Evolutionary conservation across 2,329 filamentous ascomycete species (phyloP), one percentile per base, ranked within the genome.

Genomic region (Pseudopithomyces chartarum): DNA sequence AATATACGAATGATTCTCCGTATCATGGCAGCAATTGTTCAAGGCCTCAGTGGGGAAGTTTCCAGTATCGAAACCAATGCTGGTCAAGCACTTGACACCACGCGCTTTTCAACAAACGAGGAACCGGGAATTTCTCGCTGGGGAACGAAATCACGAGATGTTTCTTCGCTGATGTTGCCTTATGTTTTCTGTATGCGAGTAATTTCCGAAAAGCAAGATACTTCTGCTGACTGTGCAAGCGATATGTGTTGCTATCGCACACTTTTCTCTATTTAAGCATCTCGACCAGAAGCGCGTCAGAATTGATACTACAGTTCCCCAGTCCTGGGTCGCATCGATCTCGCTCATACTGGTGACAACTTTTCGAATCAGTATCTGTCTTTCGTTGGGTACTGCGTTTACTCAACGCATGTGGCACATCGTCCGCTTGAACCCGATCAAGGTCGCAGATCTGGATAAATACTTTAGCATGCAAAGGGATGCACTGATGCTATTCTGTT

Each of bases 391-490:
- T 12, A 23, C 26, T 22, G 48, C 54, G 6, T 57, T 57, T 19
- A 57, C 42, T n/a, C 54, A 57, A 44, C 50, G 26, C 15, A 12
- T 57, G 26, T 57, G 49, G 54, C 54, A 49, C 33, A 38, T 44
- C 15, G 22, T 53, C 38, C 42, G 49, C 5, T 10, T 47, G n/a
- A 33, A 19, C 2, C 29, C 54, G 4, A 36, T 56, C 23, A 26
- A 20, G 6, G 26, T 56, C 5, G 54, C n/a, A 10, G 47, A 56
- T 36, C 34, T 47, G 10, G 47, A 56, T 33, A 26, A 39, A 19
- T 43, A 44, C 23, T 43, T 29, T 15, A 23, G 20, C 20, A 32
- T 56, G 23, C 40, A 33, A 52, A 51, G n/a, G 19, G 54, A 52
- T 17, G 29, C 44, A 12, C 12, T 23, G 3, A 32, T 33, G 17